These are phyloP conservation scores for Alternaria triticina DNA, from an alignment of 2,329 filamentous ascomycete genomes.

Conservation along the genomic window DNA sequence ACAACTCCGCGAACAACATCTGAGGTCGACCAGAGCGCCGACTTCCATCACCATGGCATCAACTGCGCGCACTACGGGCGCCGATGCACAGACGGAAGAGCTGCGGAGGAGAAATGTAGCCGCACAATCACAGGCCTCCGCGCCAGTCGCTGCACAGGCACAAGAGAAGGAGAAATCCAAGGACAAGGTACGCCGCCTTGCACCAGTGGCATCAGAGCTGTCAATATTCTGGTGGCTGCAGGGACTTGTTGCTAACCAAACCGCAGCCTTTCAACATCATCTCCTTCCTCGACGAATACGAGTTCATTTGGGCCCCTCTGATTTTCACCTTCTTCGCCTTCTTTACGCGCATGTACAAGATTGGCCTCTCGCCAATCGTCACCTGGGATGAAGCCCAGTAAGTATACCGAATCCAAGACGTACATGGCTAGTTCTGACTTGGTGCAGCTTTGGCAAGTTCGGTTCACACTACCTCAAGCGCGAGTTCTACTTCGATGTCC, in stretches of 20 bases:
- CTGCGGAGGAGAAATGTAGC: constrained; percentile 55
- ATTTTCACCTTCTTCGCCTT: constrained; percentile 68
- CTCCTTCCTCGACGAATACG: constrained; percentile 67
- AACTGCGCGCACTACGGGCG: constrained; percentile 47
- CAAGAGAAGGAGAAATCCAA: constrained; percentile 55
- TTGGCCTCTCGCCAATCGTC: constrained; percentile 72
- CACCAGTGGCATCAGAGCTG: constrained; percentile 3
- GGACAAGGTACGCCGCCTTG: constrained; percentile 50
- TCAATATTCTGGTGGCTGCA: constrained; percentile 1
- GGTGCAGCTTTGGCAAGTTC: constrained; percentile 85
- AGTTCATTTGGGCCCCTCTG: constrained; percentile 68
- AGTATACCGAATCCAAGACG: constrained; percentile 32
- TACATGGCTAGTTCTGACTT: constrained; percentile 26
- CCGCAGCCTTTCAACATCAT: constrained; percentile 61
- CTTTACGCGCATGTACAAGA: constrained; percentile 72
- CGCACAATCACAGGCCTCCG: constrained; percentile 26
- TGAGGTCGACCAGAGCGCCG: background rate
- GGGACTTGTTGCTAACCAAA: constrained; percentile 21
- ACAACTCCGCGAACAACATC: constrained; percentile 2
- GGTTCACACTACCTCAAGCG: constrained; percentile 98
- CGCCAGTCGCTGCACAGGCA: constrained; percentile 38
- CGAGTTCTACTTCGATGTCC: constrained; percentile 98
- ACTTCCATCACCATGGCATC: constrained; percentile 33
- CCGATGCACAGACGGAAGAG: constrained; percentile 51
- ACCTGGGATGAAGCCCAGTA: constrained; percentile 81